Conservation (phyloP, 495 filamentous ascomycete species). For the Aspergillus campestris region DNA sequence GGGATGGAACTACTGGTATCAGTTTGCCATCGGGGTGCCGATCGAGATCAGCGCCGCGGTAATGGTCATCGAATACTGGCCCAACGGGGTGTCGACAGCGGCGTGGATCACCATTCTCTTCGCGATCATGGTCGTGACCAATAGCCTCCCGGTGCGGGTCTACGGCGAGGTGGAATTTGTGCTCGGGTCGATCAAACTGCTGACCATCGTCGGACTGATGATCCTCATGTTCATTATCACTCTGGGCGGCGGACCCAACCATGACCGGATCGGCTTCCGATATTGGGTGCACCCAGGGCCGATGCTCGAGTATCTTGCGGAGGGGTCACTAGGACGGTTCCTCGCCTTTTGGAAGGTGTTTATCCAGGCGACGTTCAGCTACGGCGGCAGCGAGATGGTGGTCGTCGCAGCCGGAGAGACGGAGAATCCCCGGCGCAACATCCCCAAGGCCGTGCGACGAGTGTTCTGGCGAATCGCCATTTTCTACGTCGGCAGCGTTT, state of each 20-base stretch:
- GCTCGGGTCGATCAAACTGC: slow-evolving; percentile 36
- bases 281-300: slow-evolving; percentile 45
- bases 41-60: slow-evolving; percentile 59
- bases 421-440: slow-evolving; percentile 60
- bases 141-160: slow-evolving; percentile 30
- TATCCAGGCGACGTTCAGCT: slow-evolving; percentile 35
- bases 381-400: slow-evolving; percentile 58
- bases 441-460: slow-evolving; percentile 68
- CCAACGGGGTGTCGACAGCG: slow-evolving; percentile 21
- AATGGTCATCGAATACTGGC: slow-evolving; percentile 60
- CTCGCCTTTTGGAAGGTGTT: slow-evolving; percentile 33
- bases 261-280: slow-evolving; percentile 24
- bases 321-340: slow-evolving; percentile 32
- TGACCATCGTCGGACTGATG: slow-evolving; percentile 36
- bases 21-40: slow-evolving; percentile 47
- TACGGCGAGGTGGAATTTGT: slow-evolving; percentile 43
- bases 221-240: slow-evolving; percentile 43
- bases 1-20: slow-evolving; percentile 57
- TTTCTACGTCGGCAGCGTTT: slow-evolving; percentile 57
- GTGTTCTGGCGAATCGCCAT: slow-evolving; percentile 76
- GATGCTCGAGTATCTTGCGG: slow-evolving; percentile 33
- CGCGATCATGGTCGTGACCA: slow-evolving; percentile 35
- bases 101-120: slow-evolving; percentile 40
- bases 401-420: slow-evolving; percentile 74
- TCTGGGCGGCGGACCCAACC: slow-evolving; percentile 17